Percentiles rank a stretch among this genome's conserved stretches.
These are phyloP conservation scores for Fusarium paranaense DNA, from an alignment of 2,329 filamentous ascomycete genomes.

Conservation along the genomic window DNA sequence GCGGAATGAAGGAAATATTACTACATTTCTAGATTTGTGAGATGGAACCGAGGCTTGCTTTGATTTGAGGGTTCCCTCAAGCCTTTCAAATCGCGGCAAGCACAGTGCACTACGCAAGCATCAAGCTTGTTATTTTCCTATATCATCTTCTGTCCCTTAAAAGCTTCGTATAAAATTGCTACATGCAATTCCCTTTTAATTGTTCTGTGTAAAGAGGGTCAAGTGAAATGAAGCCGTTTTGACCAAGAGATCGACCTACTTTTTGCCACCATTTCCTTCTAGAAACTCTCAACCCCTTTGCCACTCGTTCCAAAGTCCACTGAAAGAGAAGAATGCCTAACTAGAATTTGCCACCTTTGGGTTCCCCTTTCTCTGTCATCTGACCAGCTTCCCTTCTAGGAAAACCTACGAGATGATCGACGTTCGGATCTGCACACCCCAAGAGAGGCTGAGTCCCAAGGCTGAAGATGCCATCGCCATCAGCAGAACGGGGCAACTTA, in stretches of 20 bases:
- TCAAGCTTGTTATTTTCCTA: not conserved
- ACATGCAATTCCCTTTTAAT: not conserved
- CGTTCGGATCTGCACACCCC: not conserved
- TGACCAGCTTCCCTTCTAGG: not conserved
- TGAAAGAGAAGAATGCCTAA: not conserved
- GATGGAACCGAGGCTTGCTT: not conserved
- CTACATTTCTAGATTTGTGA: not conserved
- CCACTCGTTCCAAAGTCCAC: not conserved
- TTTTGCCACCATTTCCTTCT: not conserved
- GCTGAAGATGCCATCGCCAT: not conserved
- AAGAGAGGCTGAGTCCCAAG: not conserved
- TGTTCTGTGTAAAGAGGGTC: not conserved
- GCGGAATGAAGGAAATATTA: not conserved
- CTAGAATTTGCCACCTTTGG: not conserved
- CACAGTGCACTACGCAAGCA: not conserved
- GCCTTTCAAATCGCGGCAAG: not conserved
- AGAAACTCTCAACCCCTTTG: not conserved
- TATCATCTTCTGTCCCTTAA: not conserved
- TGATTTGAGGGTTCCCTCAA: not conserved
- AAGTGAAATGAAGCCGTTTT: not conserved
- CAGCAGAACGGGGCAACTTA: not conserved
- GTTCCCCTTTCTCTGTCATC: not conserved
- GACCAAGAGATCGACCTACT: not conserved
- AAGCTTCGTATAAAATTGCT: not conserved
- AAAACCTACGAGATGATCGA: not conserved